Conservation (phyloP, 2,329 filamentous ascomycete genomes). For the Chaetomium globosum region DNA sequence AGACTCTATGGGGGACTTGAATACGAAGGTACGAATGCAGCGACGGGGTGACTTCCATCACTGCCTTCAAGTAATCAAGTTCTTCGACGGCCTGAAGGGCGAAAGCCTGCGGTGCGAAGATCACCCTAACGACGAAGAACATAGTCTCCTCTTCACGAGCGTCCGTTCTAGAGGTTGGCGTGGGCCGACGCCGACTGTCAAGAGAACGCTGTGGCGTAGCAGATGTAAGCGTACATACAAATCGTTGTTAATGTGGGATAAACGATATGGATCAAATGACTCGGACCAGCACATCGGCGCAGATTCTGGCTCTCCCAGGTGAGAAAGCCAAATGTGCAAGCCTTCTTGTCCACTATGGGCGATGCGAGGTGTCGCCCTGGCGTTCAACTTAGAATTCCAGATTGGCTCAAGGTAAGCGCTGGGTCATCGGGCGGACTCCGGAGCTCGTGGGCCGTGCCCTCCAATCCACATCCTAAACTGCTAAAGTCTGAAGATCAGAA, state of each 20-base stretch:
- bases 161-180: background rate
- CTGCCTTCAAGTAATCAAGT: background rate
- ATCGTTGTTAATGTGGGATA: background rate
- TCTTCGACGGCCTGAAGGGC: background rate
- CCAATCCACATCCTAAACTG: too few species aligned
- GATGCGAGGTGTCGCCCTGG: background rate
- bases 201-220: background rate
- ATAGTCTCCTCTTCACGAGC: background rate
- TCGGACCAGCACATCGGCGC: background rate
- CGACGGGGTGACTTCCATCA: background rate
- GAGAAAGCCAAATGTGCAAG: background rate
- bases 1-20: too few species aligned
- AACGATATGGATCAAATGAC: background rate
- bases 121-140: background rate
- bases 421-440: constrained; percentile 10
- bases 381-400: too few species aligned
- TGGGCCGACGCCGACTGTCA: too few species aligned
- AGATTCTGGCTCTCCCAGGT: too few species aligned
- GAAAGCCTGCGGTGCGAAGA: background rate
- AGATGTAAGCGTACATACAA: background rate
- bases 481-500: background rate
- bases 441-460: too few species aligned
- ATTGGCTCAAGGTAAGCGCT: background rate
- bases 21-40: background rate
- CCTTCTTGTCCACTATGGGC: background rate